Evolutionary conservation across 2,329 filamentous ascomycete species (phyloP).

Genomic region (Aspergillus uvarum): DNA sequence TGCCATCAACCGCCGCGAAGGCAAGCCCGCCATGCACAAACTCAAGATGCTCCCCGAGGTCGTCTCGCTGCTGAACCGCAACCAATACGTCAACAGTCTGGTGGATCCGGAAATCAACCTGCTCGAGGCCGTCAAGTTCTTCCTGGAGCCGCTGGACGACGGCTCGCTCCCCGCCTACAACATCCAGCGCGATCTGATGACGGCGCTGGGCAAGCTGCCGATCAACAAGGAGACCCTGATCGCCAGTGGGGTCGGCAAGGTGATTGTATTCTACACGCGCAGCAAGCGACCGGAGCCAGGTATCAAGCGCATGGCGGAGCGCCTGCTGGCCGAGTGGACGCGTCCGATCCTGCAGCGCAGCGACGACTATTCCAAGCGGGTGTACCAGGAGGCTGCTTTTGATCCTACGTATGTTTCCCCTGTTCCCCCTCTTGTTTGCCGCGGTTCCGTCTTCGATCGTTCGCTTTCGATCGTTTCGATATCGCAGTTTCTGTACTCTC

Average conservation of each 20-base stretch:
- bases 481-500: background rate
- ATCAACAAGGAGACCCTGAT: constrained; percentile 89
- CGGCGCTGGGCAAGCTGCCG: constrained; percentile 73
- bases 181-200: constrained; percentile 93
- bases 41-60: constrained; percentile 92
- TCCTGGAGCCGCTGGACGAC: constrained; percentile 91
- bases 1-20: constrained; percentile 74
- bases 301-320: constrained; percentile 93
- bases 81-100: constrained; percentile 75
- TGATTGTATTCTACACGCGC: constrained; percentile 95
- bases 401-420: constrained; percentile 52
- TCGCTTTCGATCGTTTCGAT: background rate
- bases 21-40: constrained; percentile 85
- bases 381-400: constrained; percentile 58
- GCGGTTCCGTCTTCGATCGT: constrained; percentile 1
- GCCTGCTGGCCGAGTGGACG: constrained; percentile 92
- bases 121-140: constrained; percentile 91
- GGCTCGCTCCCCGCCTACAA: constrained; percentile 94
- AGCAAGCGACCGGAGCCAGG: constrained; percentile 82
- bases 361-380: constrained; percentile 88
- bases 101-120: constrained; percentile 95
- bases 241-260: constrained; percentile 91
- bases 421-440: background rate
- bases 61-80: constrained; percentile 81
- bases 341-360: constrained; percentile 89